Base-by-base conservation (phyloP, 1,139 yeast species). In the Kodamaea sp. region DNA sequence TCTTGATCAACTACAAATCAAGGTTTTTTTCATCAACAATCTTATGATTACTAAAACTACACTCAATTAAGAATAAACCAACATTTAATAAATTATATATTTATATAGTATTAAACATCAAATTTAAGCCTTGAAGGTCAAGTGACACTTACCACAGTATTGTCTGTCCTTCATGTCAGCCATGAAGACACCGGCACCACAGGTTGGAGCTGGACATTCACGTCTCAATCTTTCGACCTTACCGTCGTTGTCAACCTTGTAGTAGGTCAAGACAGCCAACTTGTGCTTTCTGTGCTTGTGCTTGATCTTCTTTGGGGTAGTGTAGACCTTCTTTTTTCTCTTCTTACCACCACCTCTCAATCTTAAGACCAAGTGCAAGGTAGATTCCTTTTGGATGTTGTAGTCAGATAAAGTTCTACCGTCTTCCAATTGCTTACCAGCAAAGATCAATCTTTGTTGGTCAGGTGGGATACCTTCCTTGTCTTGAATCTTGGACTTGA, bases 261-360 rank as follows among this genome's bases (percentile, higher is more conserved):
- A 94, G 94, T 90, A 92, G 69, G 95, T 89, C 75, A 92, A 87
- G 73, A 92, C 97, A 75, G 97, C 97, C 70, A 92, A 83, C 85
- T 92, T 92, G 78, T 86, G 86, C 82, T 90, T 90, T 88, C 88
- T 92, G 85, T 88, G 96, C 86, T 88, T 89, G 95, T 92, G 97
- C 80, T 79, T 88, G 79, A 92, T 87, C 86, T 90, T 92, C 92
- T 92, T 92, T 82, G 99, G 99, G 71, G 98, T 92, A 81, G 97
- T 90, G 92, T 92, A 94, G 71, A 89, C 97, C 96, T 70, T 71
- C 77, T 94, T 94, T 90, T 89, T 89, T 89, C 87, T 88, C 87
- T 95, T 90, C 89, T 92, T 92, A 86, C 92, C 92, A 86, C 97
- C 97, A 85, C 97, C 97, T 83, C 97, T 87, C 74, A 92, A 87